Evolutionary conservation across 2,329 filamentous ascomycete genomes (phyloP).

Genomic region (Pseudogymnoascus sp.): DNA sequence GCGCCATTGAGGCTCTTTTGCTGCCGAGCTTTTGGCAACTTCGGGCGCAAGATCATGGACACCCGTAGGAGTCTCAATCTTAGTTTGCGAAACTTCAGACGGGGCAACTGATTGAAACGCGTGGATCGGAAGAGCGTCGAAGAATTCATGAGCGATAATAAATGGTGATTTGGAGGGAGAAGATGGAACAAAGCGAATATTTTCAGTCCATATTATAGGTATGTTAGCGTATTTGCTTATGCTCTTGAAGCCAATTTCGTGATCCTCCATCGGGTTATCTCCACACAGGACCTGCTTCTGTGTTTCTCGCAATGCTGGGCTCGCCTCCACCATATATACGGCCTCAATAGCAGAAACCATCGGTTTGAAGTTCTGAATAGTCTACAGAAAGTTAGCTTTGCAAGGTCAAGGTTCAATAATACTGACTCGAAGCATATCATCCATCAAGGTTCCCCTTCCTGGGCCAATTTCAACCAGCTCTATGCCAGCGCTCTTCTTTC

Average conservation of each 20-base stretch:
- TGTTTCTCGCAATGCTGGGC: slow-evolving; percentile 63
- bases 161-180: slow-evolving; percentile 71
- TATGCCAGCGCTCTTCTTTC: slow-evolving; percentile 62
- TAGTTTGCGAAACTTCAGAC: slow-evolving; percentile 17
- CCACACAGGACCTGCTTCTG: slow-evolving; percentile 82
- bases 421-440: slow-evolving; percentile 81
- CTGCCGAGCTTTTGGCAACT: slow-evolving; percentile 18
- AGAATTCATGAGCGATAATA: slow-evolving; percentile 96
- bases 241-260: slow-evolving; percentile 65
- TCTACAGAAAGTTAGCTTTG: slow-evolving; percentile 42
- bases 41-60: slow-evolving; percentile 30
- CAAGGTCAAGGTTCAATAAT: slow-evolving; percentile 10
- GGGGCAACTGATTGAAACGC: slow-evolving; percentile 71
- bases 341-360: slow-evolving; percentile 71
- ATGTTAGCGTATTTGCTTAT: slow-evolving; percentile 66
- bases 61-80: slow-evolving; percentile 36
- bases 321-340: slow-evolving; percentile 96
- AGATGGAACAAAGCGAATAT: slow-evolving; percentile 25
- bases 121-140: slow-evolving; percentile 94
- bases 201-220: slow-evolving; percentile 85
- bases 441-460: slow-evolving; percentile 91
- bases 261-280: slow-evolving; percentile 59
- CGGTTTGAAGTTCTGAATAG: slow-evolving; percentile 72
- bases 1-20: slow-evolving; percentile 60
- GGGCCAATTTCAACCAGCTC: slow-evolving; percentile 92